Conservation (phyloP, 2,329 filamentous ascomycete genomes). For the Colletotrichum acutatum region DNA sequence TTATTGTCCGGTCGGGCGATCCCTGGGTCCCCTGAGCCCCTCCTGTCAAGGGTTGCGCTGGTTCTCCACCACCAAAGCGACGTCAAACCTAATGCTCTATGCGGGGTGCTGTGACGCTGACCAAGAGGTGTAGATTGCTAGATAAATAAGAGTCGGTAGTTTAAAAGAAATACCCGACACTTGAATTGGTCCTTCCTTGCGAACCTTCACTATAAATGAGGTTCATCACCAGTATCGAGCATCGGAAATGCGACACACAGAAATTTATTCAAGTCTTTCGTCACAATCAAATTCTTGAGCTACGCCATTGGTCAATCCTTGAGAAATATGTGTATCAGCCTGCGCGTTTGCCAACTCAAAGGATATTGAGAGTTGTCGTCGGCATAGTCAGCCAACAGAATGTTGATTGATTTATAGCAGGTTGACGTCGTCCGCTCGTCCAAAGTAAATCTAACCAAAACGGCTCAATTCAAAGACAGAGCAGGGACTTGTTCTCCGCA, state of each 20-base stretch:
- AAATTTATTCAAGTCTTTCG: neutral
- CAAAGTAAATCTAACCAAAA: slow-evolving; percentile 58
- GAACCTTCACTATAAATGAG: neutral
- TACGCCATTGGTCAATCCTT: neutral
- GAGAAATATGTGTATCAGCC: slow-evolving; percentile 31
- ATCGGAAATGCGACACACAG: neutral
- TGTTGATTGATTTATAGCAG: slow-evolving; percentile 12
- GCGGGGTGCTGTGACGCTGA: slow-evolving; percentile 27
- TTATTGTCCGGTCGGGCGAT: slow-evolving; percentile 25
- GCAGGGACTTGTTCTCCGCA: slow-evolving; percentile 79
- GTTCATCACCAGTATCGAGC: neutral
- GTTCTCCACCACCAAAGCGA: slow-evolving; percentile 5
- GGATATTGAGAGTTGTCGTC: slow-evolving; percentile 14
- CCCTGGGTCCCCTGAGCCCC: slow-evolving; percentile 7
- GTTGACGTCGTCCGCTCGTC: slow-evolving; percentile 34
- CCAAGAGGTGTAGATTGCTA: too few species aligned
- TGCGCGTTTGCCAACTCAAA: slow-evolving; percentile 28
- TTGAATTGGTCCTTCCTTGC: neutral
- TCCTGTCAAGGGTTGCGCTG: slow-evolving; percentile 4
- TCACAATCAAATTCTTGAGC: neutral
- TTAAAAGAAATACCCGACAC: neutral
- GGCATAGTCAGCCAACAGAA: slow-evolving; percentile 20
- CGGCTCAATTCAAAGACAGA: slow-evolving; percentile 57
- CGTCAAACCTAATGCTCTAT: neutral
- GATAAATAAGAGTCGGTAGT: neutral